Percentiles rank a stretch among this genome's conserved stretches.
phyloP scores from a whole-genome alignment of 257 asterid genomes.

The Solanum lycopersicoides region DNA sequence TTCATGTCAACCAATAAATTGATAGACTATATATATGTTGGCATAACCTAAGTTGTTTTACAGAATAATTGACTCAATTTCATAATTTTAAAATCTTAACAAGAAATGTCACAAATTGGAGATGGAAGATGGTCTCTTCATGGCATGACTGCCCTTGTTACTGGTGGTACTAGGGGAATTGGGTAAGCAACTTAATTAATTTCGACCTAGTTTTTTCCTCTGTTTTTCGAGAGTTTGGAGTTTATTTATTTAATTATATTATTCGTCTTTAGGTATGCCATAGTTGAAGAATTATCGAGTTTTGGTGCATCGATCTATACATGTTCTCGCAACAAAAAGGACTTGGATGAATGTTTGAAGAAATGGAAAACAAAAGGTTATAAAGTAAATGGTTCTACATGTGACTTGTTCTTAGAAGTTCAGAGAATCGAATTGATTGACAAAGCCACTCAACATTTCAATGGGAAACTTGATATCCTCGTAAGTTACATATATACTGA shows the following conservation, averaged over 20 bases:
- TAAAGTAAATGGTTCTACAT: neutral
- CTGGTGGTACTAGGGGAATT: slow-evolving; percentile 62
- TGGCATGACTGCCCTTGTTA: slow-evolving; percentile 50
- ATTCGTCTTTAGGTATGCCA: neutral
- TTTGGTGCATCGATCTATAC: neutral
- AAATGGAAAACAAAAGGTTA: neutral
- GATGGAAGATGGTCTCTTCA: slow-evolving; percentile 41
- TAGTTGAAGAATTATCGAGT: neutral
- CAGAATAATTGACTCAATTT: neutral
- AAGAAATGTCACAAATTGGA: neutral
- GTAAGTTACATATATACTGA: neutral
- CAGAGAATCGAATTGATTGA: neutral
- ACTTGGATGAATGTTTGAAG: neutral
- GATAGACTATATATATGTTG: neutral
- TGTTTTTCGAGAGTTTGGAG: neutral
- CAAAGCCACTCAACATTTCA: neutral
- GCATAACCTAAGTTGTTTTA: neutral
- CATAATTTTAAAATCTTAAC: neutral
- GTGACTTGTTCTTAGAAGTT: neutral
- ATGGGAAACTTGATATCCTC: neutral
- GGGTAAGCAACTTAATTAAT: slow-evolving; percentile 21
- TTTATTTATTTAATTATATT: neutral
- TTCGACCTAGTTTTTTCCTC: neutral
- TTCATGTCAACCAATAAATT: neutral
- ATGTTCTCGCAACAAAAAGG: neutral